These are phyloP conservation scores for Phytophthora sojae DNA, from an alignment of 352 stramenopile genomes.

Conservation along the genomic window DNA sequence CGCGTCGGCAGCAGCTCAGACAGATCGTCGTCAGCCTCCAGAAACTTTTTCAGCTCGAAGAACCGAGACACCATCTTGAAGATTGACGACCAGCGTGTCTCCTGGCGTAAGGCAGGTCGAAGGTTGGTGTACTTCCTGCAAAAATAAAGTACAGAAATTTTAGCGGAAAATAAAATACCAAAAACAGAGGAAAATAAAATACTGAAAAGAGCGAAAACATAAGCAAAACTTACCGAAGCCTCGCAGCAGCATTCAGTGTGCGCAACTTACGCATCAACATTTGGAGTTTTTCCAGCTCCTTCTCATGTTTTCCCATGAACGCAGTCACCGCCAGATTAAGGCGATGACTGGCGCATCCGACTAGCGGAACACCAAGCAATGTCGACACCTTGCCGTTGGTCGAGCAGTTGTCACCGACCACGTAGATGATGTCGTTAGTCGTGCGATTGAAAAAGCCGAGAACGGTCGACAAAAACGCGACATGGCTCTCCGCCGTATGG, in stretches of 20 bases:
- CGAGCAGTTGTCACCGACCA: constrained; percentile 9
- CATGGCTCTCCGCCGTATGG: neutral
- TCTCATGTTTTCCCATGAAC: neutral
- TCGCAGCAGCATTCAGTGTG: constrained; percentile 1
- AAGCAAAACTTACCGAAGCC: neutral
- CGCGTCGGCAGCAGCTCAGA: constrained; percentile 3
- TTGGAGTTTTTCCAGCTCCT: neutral
- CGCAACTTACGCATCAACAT: constrained; percentile 10
- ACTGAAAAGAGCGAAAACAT: neutral
- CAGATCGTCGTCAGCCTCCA: neutral
- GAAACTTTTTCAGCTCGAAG: neutral
- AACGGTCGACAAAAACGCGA: constrained; percentile 5
- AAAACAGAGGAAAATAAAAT: neutral
- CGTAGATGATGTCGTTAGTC: neutral
- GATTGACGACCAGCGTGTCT: neutral
- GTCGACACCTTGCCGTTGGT: neutral
- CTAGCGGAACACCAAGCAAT: neutral
- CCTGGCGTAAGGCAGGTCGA: neutral
- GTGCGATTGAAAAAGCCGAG: neutral
- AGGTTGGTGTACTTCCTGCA: neutral
- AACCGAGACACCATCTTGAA: constrained; percentile 6
- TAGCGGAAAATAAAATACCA: neutral
- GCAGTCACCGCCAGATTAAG: neutral
- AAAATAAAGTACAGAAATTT: neutral
- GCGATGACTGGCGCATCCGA: neutral